Percentiles rank a stretch among this genome's conserved stretches.
These are phyloP conservation scores for Paecilomyces niveus DNA, from an alignment of 2,329 filamentous ascomycete genomes.

Conservation along the genomic window DNA sequence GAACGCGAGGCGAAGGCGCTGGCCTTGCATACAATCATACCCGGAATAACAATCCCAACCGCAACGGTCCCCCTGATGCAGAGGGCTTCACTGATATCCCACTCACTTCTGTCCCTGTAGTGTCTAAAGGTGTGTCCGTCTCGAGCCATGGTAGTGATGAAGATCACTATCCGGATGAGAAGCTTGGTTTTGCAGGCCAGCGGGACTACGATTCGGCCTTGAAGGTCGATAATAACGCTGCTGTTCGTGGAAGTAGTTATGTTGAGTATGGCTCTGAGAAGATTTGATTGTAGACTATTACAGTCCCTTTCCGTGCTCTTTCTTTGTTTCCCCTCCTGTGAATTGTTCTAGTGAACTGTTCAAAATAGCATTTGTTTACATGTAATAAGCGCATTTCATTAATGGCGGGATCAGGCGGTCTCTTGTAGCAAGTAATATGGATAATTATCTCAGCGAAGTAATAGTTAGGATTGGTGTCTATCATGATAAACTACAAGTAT, in stretches of 20 bases:
- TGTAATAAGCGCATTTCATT: no score
- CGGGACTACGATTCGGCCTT: constrained; percentile 24
- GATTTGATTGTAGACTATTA: constrained; percentile 3
- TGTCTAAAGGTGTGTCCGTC: constrained; percentile 3
- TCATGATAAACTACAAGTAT: no score
- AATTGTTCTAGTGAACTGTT: neutral
- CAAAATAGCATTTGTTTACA: no score
- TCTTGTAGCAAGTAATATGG: no score
- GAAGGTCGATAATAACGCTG: constrained; percentile 16
- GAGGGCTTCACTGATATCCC: constrained; percentile 32
- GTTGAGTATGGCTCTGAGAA: constrained; percentile 32
- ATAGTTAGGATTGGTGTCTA: no score
- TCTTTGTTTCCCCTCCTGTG: constrained; percentile 2
- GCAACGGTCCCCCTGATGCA: constrained; percentile 9
- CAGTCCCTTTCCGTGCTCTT: neutral
- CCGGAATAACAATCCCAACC: constrained; percentile 10
- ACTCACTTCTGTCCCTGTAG: constrained; percentile 22
- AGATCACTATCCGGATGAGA: constrained; percentile 31
- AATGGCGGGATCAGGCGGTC: no score
- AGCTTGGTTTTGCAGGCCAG: constrained; percentile 37
- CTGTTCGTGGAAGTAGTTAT: constrained; percentile 26
- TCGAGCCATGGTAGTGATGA: constrained; percentile 5
- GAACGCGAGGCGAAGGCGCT: constrained; percentile 55
- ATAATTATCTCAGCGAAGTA: no score
- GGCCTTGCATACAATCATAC: constrained; percentile 3